Percentiles rank a stretch among this genome's conserved stretches.
phyloP scores from a whole-genome alignment of 2,329 filamentous ascomycete species.

The Aspergillus cejpii region DNA sequence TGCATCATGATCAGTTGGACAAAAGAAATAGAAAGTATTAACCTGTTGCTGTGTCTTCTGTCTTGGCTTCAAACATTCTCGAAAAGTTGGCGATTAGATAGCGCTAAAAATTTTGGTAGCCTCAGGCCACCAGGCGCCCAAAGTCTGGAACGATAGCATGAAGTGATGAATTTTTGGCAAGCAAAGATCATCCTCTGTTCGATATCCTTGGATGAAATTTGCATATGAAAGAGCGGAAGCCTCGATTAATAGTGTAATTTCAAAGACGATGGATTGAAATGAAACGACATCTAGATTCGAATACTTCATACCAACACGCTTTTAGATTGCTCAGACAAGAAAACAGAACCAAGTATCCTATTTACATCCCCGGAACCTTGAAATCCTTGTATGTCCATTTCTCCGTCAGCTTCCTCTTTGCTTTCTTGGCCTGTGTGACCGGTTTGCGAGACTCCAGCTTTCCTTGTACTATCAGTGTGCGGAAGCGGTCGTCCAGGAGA shows the following conservation, averaged over 20 bases:
- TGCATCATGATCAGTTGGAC: slow-evolving; percentile 17
- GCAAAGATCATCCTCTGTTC: background rate
- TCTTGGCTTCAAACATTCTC: background rate
- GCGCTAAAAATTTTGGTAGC: slow-evolving; percentile 16
- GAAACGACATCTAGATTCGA: background rate
- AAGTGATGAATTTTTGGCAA: too few species aligned
- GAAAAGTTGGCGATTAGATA: background rate
- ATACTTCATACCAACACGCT: background rate
- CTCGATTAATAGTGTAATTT: too few species aligned
- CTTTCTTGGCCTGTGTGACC: slow-evolving; percentile 74
- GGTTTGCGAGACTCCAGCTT: slow-evolving; percentile 79
- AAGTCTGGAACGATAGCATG: background rate
- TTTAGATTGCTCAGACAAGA: slow-evolving; percentile 12
- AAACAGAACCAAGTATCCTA: slow-evolving; percentile 18
- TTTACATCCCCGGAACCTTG: slow-evolving; percentile 42
- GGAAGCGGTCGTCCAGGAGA: slow-evolving; percentile 81
- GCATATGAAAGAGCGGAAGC: too few species aligned
- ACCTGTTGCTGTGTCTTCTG: background rate
- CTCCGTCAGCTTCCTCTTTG: slow-evolving; percentile 74
- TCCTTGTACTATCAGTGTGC: slow-evolving; percentile 78
- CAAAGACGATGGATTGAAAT: too few species aligned
- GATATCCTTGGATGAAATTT: background rate
- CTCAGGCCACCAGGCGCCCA: background rate
- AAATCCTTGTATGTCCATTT: slow-evolving; percentile 99
- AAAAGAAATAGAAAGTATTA: slow-evolving; percentile 4